Evolutionary conservation across 768 basidiomycete species (phyloP).

Genomic region (Amanita pallidorosea): DNA sequence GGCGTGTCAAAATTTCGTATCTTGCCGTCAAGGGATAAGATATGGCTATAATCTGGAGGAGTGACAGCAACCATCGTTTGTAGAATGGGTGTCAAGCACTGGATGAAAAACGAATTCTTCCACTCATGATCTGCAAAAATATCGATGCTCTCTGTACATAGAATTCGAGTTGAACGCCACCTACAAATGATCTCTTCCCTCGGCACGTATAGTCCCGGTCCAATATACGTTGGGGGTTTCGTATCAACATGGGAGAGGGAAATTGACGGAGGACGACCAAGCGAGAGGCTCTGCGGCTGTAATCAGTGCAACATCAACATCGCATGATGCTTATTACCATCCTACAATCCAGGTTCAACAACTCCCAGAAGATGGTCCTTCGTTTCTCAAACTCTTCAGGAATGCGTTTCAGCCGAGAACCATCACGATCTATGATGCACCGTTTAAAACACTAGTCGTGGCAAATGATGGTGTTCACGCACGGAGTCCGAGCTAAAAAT

Average conservation of each 20-base stretch:
- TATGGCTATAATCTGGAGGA: constrained; percentile 37
- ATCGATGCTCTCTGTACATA: neutral
- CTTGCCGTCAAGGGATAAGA: constrained; percentile 41
- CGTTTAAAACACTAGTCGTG: constrained; percentile 6
- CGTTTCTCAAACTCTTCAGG: constrained; percentile 67
- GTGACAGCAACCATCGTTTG: constrained; percentile 45
- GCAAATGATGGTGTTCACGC: constrained; percentile 18
- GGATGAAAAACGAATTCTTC: constrained; percentile 56
- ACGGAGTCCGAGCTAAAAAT: constrained; percentile 57
- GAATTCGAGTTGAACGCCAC: constrained; percentile 8
- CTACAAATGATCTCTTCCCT: constrained; percentile 43
- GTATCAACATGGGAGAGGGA: constrained; percentile 56
- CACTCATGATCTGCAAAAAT: constrained; percentile 50
- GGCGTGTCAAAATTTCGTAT: constrained; percentile 50
- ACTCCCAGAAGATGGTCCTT: constrained; percentile 63
- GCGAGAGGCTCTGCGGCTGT: constrained; percentile 44
- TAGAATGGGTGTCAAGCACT: constrained; percentile 54
- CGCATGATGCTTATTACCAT: constrained; percentile 28
- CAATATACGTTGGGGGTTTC: constrained; percentile 40
- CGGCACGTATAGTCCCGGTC: constrained; percentile 34
- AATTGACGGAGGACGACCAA: constrained; percentile 64
- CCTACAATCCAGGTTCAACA: constrained; percentile 61
- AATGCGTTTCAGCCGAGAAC: constrained; percentile 49
- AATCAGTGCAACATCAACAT: neutral
- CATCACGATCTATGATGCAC: constrained; percentile 48